Percentiles rank a stretch among this genome's conserved stretches.
Conservation (phyloP, 2,329 filamentous ascomycete genomes). For the Curvularia spicifera region DNA sequence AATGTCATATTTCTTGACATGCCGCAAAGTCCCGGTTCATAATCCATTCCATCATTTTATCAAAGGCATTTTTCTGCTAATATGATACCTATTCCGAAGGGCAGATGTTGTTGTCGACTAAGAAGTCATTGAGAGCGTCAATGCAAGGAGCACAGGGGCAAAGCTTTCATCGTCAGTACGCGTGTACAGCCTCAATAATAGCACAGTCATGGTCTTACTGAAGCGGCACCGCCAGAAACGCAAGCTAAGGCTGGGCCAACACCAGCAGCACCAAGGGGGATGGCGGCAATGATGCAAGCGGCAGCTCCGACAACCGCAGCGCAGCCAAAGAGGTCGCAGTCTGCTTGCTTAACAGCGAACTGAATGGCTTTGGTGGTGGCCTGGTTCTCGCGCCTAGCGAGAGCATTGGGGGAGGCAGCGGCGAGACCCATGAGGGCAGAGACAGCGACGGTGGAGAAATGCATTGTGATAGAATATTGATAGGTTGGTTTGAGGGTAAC, state of each 20-base stretch:
- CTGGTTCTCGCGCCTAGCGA: slow-evolving; percentile 14
- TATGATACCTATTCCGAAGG: background rate
- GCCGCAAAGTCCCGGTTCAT: background rate
- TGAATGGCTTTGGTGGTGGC: slow-evolving; percentile 12
- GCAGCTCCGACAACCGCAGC: slow-evolving; percentile 13
- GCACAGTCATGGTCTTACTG: slow-evolving; percentile 3
- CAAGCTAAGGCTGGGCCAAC: slow-evolving; percentile 8
- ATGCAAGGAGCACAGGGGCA: slow-evolving; percentile 17
- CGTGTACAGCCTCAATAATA: background rate
- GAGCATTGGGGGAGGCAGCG: slow-evolving; percentile 12
- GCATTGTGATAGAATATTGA: slow-evolving; percentile 4
- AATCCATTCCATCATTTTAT: background rate
- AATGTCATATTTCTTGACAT: background rate
- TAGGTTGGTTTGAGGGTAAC: background rate
- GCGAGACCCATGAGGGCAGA: slow-evolving; percentile 15
- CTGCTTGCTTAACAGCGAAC: slow-evolving; percentile 12
- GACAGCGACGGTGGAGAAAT: slow-evolving; percentile 17
- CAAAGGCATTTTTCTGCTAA: background rate
- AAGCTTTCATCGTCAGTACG: slow-evolving; percentile 6
- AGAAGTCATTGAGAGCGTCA: slow-evolving; percentile 12
- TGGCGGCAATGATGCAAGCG: slow-evolving; percentile 10
- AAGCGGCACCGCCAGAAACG: slow-evolving; percentile 9
- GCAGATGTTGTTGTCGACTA: slow-evolving; percentile 16
- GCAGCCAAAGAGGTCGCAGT: slow-evolving; percentile 15
- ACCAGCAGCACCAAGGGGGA: slow-evolving; percentile 12